A percentile compares a stretch with the other conserved stretches of the same genome.
phyloP scores from a whole-genome alignment of 2,329 filamentous ascomycete species.

The Aspergillus sp. region DNA sequence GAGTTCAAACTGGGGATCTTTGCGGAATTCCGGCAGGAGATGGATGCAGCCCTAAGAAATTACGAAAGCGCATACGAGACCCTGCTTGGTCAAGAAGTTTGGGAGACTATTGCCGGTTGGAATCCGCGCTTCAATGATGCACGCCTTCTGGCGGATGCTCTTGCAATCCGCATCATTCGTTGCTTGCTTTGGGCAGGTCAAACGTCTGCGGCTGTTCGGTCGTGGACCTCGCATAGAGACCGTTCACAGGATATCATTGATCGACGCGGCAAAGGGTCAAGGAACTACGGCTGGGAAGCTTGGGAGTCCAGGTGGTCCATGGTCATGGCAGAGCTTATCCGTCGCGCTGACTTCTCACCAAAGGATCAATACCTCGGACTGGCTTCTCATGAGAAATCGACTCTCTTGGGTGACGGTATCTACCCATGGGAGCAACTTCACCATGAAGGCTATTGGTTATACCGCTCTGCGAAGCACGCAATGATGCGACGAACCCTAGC shows the following conservation, averaged over 20 bases:
- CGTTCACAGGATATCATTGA: conserved; percentile 71
- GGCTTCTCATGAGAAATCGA: conserved; percentile 44
- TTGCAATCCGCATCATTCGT: conserved; percentile 71
- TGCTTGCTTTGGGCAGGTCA: conserved; percentile 74
- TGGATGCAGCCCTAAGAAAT: conserved; percentile 75
- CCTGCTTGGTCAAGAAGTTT: conserved; percentile 70
- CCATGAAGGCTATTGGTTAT: conserved; percentile 56
- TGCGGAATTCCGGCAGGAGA: conserved; percentile 86
- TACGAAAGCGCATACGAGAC: conserved; percentile 83
- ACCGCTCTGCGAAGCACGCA: conserved; percentile 46
- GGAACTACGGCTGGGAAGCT: conserved; percentile 86
- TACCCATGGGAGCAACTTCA: conserved; percentile 53
- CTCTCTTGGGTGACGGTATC: conserved; percentile 42
- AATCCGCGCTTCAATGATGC: conserved; percentile 85
- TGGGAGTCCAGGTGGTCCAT: conserved; percentile 74
- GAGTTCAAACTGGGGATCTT: conserved; percentile 89
- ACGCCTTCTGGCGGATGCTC: conserved; percentile 73
- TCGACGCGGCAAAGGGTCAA: conserved; percentile 71
- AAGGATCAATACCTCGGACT: conserved; percentile 32
- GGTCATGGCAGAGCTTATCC: conserved; percentile 53
- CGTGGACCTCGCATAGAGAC: conserved; percentile 70
- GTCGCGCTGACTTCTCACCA: conserved; percentile 39
- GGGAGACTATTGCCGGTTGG: conserved; percentile 86
- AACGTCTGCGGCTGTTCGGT: conserved; percentile 68
- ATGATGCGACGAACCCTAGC: conserved; percentile 44